Conservation (phyloP, 495 filamentous ascomycete genomes). For the Xylaria cubensis region DNA sequence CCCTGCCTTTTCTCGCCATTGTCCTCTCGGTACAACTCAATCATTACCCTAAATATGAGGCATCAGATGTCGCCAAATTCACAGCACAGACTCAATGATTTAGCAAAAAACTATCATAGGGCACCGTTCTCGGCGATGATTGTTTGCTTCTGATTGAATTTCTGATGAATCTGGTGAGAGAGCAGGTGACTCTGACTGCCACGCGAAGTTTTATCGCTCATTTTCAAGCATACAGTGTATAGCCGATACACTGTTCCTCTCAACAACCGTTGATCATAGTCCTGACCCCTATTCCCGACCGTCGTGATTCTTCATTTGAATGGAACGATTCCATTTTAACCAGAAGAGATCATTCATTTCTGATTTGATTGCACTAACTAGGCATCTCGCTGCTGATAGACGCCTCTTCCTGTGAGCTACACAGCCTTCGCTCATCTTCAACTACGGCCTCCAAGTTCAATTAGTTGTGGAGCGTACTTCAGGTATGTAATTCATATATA, state of each 20-base stretch:
- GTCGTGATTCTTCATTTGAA: not conserved
- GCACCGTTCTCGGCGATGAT: not conserved
- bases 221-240: not conserved
- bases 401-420: not conserved
- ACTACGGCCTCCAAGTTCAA: not conserved
- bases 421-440: slow-evolving; percentile 2
- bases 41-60: not conserved
- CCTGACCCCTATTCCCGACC: not conserved
- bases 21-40: not conserved
- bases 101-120: not conserved
- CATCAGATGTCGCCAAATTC: not conserved
- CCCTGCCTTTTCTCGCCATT: not conserved
- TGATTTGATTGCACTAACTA: not conserved
- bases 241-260: not conserved
- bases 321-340: not conserved
- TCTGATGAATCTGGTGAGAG: not conserved
- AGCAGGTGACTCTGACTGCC: not conserved
- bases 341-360: not conserved
- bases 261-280: not conserved
- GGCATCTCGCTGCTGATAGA: not conserved
- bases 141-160: not conserved
- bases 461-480: not conserved
- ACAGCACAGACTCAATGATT: not conserved
- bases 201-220: not conserved
- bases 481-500: slow-evolving; percentile 3